These are phyloP conservation scores for Mercurialis annua DNA, from an alignment of 345 rosid genomes.

Conservation along the genomic window DNA sequence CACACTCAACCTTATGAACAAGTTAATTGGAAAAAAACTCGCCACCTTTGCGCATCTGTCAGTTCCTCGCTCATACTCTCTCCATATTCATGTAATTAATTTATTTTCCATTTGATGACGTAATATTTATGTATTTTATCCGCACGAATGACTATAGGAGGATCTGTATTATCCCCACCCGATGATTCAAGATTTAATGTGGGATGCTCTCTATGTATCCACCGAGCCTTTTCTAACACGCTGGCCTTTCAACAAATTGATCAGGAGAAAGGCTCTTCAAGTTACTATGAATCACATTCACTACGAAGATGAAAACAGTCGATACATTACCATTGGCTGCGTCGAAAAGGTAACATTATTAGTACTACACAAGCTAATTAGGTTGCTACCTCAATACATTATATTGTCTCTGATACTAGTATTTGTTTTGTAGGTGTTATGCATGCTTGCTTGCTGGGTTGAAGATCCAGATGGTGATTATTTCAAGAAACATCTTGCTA, in stretches of 20 bases:
- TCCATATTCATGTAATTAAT: neutral
- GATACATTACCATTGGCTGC: slow-evolving; percentile 22
- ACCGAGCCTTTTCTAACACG: slow-evolving; percentile 20
- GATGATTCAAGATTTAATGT: slow-evolving; percentile 17
- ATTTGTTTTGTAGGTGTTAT: slow-evolving; percentile 20
- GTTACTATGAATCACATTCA: slow-evolving; percentile 25
- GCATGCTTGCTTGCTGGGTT: slow-evolving; percentile 44
- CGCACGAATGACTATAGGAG: too few species aligned
- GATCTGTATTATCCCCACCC: slow-evolving; percentile 22
- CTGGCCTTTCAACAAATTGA: slow-evolving; percentile 16
- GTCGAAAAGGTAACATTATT: slow-evolving; percentile 13
- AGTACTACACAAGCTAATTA: neutral
- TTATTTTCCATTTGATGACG: neutral
- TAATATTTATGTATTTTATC: neutral
- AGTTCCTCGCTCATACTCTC: neutral
- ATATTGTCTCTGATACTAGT: neutral
- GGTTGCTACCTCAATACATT: neutral
- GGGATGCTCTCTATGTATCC: slow-evolving; percentile 10
- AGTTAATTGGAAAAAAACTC: slow-evolving; percentile 9
- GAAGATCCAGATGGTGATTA: slow-evolving; percentile 43
- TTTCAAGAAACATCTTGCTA: slow-evolving; percentile 74
- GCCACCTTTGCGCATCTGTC: slow-evolving; percentile 13
- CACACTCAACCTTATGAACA: slow-evolving; percentile 13
- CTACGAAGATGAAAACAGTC: slow-evolving; percentile 23
- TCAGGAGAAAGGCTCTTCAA: slow-evolving; percentile 17